Evolutionary conservation across 2,329 filamentous ascomycete genomes (phyloP).

Genomic region (Tolypocladium sp.): DNA sequence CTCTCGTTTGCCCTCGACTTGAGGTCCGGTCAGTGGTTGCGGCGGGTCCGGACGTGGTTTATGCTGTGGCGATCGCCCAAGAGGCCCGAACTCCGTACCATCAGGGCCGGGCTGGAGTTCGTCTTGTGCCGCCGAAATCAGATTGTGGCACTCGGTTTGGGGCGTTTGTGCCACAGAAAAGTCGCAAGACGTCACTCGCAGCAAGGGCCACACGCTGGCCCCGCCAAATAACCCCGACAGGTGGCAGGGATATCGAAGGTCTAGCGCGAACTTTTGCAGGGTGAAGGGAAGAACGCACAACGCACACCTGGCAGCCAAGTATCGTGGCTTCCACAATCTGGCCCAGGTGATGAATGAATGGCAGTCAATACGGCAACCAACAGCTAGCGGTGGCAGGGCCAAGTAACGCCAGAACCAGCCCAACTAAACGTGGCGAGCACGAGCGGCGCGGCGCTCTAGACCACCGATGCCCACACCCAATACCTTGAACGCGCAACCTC

Average conservation of each 20-base stretch:
- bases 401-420: not conserved
- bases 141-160: not conserved
- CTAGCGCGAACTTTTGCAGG: slow-evolving; percentile 8
- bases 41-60: not conserved
- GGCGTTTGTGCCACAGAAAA: not conserved
- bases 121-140: not conserved
- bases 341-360: not conserved
- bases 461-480: not conserved
- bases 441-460: not conserved
- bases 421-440: not conserved
- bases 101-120: not conserved
- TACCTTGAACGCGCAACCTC: not conserved
- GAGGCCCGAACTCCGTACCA: not conserved
- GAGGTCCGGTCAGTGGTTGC: not conserved
- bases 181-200: not conserved
- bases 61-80: not conserved
- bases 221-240: slow-evolving; percentile 1
- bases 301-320: not conserved
- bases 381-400: not conserved
- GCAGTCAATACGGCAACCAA: not conserved
- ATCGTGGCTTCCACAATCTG: not conserved
- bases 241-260: not conserved
- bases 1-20: not conserved
- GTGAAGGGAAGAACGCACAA: not conserved
- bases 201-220: not conserved